Evolutionary conservation across 2,329 filamentous ascomycete species (phyloP), one percentile per base, ranked within the genome.

Genomic region (Cryphonectria naterciae): DNA sequence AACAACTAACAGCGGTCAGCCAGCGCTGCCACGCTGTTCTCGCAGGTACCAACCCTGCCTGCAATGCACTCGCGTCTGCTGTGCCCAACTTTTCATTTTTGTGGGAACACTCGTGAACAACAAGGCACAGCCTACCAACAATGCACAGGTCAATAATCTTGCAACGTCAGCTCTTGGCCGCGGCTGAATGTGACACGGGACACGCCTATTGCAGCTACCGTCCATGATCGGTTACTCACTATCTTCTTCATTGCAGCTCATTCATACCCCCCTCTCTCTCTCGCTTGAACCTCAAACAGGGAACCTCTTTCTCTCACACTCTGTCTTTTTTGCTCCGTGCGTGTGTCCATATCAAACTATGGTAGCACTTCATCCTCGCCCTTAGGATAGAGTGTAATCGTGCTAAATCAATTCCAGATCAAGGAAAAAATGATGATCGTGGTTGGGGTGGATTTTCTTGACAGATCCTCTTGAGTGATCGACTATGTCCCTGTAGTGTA

Each of bases 111-210:
- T 37, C 35, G 58, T 61, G 58, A 39, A 61, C 58, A 61, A 61
- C 61, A 61, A 35, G 39, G 39, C 61, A 64, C 41, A 64, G 61
- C 41, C 61, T 64, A 39, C 61, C 37, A 64, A 28, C 61, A 64
- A n/a, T 19, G 58, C 58, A 61, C 58, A 39, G 35, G 58, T 39
- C 58, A 61, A 61, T 8, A 39, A 39, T 11, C 52, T 32, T 32
- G 54, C 54, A 58, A 58, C 54, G 54, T 32, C 54, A 58, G 54
- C 54, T 58, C 54, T 58, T 19, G 54, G 54, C 54, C 54, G 28
- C 54, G 28, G 28, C 54, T 17, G 54, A 32, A 15, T 15, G 15
- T 58, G 54, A 19, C 54, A 58, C 8, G 54, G 25, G 54, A 58
- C 25, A 2, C 4, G n/a, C n/a, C 13, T 15, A 4, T 25, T 17